Evolutionary conservation across 2,329 filamentous ascomycete species (phyloP), one percentile per base, ranked within the genome.

Genomic region (Calonectria crousiana): DNA sequence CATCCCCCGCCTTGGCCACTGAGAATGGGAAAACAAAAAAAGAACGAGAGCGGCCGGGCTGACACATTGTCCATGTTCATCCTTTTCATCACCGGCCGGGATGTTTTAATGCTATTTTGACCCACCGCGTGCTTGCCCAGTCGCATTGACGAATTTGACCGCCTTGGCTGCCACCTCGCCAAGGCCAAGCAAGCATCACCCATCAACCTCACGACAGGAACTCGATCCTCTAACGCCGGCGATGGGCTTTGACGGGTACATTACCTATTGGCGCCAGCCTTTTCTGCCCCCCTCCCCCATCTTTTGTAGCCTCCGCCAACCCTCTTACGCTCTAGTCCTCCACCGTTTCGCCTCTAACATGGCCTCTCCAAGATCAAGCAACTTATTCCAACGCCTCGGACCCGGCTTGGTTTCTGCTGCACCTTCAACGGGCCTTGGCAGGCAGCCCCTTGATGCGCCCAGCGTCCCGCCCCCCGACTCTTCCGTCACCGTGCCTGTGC

Each of bases 21-120:
- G 47, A 30, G 30, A 36, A 23, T 23, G 44, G 44, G 18, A 13
- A 23, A 52, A 52, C 4, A 28, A 34, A 38, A 52, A 51, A 38
- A 38, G 64, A 68, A 68, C 49, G 66, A 62, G 56, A 36, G 18
- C 23, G 41, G 34, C 56, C 56, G 32, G 26, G 38, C 38, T 38
- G 34, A 26, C 53, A 60, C 32, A 38, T 60, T 60, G 52, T 34
- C 30, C 52, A 58, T 62, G 51, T 68, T 56, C 66, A 68, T 68
- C 49, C 64, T 52, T 16, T 38, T 68, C 36, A 62, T 41, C 44
- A 10, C 20, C 49, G 11, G 16, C 32, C 49, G 34, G 44, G 49
- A 53, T 67, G 26, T 20, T 53, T 9, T 26, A 53, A 67, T 53
- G 34, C 66, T 68, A 68, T 56, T 44, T 44, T 49, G 66, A 56